Conservation (phyloP, 805 yeast genomes). For the Sporopachydermia quercuum region DNA sequence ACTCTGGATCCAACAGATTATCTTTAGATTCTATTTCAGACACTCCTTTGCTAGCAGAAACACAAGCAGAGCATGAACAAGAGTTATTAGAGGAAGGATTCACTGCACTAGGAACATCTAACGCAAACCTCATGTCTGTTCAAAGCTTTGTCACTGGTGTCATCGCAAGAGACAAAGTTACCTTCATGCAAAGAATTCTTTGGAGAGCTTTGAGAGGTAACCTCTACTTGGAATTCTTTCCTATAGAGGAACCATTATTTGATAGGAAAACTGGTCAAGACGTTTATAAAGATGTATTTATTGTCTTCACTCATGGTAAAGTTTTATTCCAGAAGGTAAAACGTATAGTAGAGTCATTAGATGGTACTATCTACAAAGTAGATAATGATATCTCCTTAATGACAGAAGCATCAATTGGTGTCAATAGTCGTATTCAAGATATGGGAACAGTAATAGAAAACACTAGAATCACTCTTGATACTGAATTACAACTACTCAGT, state of each 20-base stretch:
- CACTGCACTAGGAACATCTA: constrained; percentile 11
- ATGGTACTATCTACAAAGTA: constrained; percentile 44
- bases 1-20: no score
- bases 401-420: constrained; percentile 22
- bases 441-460: constrained; percentile 32
- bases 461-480: constrained; percentile 38
- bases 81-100: constrained; percentile 9
- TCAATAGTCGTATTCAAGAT: constrained; percentile 30
- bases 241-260: constrained; percentile 39
- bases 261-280: no score
- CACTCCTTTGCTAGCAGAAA: no score
- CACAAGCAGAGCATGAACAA: no score
- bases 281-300: constrained; percentile 44
- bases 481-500: constrained; percentile 52
- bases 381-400: constrained; percentile 27
- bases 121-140: constrained; percentile 14
- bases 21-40: constrained; percentile 9
- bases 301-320: constrained; percentile 58
- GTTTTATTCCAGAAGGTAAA: constrained; percentile 42
- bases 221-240: constrained; percentile 43
- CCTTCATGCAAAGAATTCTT: constrained; percentile 47
- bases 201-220: constrained; percentile 71
- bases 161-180: constrained; percentile 43
- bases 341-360: constrained; percentile 56
- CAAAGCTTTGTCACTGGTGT: constrained; percentile 50